A percentile compares a stretch with the other conserved stretches of the same genome.
Conservation (phyloP, 2,329 filamentous ascomycete species). For the Fusarium siculi region DNA sequence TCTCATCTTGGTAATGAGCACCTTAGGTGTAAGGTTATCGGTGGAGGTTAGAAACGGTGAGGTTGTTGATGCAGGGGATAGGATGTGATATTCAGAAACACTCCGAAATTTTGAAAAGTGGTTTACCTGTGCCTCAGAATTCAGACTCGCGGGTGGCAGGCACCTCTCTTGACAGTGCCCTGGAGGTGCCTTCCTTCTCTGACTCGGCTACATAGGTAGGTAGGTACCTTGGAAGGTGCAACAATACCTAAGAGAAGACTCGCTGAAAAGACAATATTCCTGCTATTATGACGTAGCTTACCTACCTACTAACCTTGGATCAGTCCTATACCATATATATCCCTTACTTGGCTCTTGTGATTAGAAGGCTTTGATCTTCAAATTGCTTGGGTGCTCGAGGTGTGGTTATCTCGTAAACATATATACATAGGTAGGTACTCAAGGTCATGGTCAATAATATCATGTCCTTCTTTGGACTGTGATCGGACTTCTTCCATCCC, state of each 20-base stretch:
- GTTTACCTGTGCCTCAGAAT: not conserved
- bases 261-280: not conserved
- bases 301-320: too few relatives aligned
- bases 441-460: not conserved
- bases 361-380: not conserved
- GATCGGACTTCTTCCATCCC: not conserved
- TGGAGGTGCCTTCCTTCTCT: not conserved
- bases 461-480: not conserved
- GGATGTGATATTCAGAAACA: not conserved
- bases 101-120: not conserved
- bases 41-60: not conserved
- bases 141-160: not conserved
- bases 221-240: conserved; percentile 6
- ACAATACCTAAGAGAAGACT: not conserved
- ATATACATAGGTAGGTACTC: not conserved
- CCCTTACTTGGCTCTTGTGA: not conserved
- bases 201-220: not conserved
- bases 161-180: not conserved
- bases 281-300: not conserved
- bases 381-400: not conserved
- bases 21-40: not conserved
- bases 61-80: not conserved
- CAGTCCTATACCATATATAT: not conserved
- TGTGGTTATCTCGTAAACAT: not conserved
- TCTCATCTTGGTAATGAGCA: conserved; percentile 1